phyloP scores from a whole-genome alignment of 1,284 basidiomycete genomes.

The Mrakiaceae sp. region DNA sequence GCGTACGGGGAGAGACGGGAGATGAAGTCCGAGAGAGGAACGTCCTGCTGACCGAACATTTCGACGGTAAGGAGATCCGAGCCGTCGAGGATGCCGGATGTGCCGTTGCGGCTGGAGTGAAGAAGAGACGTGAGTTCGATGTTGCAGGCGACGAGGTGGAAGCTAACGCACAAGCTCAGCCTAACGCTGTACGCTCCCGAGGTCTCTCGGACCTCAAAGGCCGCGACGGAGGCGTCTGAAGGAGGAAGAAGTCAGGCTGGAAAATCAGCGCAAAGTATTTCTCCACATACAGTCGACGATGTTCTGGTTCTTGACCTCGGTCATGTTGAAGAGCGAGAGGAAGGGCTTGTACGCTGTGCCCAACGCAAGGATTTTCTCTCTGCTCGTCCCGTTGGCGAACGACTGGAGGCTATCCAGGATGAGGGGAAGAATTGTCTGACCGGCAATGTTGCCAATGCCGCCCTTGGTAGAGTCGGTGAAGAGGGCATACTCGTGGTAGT shows the following conservation, averaged over 20 bases:
- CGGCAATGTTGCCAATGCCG: conserved; percentile 52
- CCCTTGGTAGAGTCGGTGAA: conserved; percentile 52
- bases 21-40: conserved; percentile 65
- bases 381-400: conserved; percentile 63
- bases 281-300: conserved; percentile 48
- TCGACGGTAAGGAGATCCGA: conserved; percentile 23
- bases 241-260: conserved; percentile 71
- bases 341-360: conserved; percentile 67
- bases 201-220: conserved; percentile 56
- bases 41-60: conserved; percentile 35
- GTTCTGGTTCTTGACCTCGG: conserved; percentile 51
- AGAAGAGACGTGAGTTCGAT: not conserved
- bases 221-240: conserved; percentile 59
- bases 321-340: conserved; percentile 72
- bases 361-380: conserved; percentile 62
- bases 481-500: conserved; percentile 66
- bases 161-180: conserved; percentile 48
- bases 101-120: conserved; percentile 53
- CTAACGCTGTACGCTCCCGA: conserved; percentile 40
- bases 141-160: not conserved
- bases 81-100: conserved; percentile 36
- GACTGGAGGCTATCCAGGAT: conserved; percentile 47
- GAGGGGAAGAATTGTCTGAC: conserved; percentile 36
- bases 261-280: conserved; percentile 33
- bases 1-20: conserved; percentile 49